Evolutionary conservation across 805 yeast genomes (phyloP).

Genomic region (Starmerella apis): DNA sequence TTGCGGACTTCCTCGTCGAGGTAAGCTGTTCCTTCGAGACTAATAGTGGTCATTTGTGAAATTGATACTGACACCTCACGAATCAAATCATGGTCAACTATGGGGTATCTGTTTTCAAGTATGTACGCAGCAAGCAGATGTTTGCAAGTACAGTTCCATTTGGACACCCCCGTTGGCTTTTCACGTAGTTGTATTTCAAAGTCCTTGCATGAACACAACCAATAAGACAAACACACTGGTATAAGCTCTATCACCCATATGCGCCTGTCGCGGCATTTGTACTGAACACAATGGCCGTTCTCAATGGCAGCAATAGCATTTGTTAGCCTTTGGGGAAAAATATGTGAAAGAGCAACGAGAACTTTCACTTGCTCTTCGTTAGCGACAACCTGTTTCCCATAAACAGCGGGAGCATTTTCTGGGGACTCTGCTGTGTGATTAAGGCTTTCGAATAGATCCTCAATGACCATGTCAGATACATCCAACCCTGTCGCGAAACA

Average conservation of each 20-base stretch:
- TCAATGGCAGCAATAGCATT: slow-evolving; percentile 24
- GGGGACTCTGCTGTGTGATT: neutral
- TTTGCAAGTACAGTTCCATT: slow-evolving; percentile 18
- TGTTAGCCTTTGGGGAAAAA: slow-evolving; percentile 21
- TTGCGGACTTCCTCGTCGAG: neutral
- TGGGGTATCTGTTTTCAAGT: slow-evolving; percentile 7
- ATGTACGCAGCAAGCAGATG: slow-evolving; percentile 24
- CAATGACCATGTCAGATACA: slow-evolving; percentile 9
- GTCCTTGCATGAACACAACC: slow-evolving; percentile 24
- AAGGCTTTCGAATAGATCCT: slow-evolving; percentile 15
- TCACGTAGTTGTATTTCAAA: slow-evolving; percentile 3
- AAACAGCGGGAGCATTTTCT: neutral
- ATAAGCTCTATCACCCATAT: neutral
- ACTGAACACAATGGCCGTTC: slow-evolving; percentile 8
- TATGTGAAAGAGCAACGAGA: slow-evolving; percentile 20
- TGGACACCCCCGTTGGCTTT: neutral
- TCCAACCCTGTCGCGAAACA: neutral
- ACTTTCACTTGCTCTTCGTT: slow-evolving; percentile 12
- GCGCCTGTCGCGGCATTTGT: neutral
- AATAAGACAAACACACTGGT: slow-evolving; percentile 14
- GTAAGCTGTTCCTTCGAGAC: neutral
- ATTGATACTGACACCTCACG: neutral
- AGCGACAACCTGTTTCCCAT: slow-evolving; percentile 10
- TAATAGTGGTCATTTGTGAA: neutral
- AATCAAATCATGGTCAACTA: slow-evolving; percentile 2